Base-by-base conservation (phyloP, 495 filamentous ascomycete genomes). In the Rhypophila decipiens region DNA sequence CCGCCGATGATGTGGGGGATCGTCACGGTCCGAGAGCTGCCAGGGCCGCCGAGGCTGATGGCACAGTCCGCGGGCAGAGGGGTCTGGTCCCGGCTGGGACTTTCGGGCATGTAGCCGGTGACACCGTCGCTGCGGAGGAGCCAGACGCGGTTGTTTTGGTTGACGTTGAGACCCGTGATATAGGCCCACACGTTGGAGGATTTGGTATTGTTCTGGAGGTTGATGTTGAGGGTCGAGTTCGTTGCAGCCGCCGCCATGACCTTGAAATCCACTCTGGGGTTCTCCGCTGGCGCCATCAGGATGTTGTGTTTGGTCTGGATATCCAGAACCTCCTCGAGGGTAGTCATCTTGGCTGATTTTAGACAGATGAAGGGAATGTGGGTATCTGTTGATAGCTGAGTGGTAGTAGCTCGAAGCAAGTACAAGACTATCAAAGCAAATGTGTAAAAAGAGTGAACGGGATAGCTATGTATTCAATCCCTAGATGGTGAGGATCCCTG, bases 1-100 rank as follows among this genome's bases (percentile, higher is more conserved):
- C 74, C 83, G n/a, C 84, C 83, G 7, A 76, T 79, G 1, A 86
- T 62, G 40, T 80, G 83, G 2, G 85, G 85, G 46, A 88, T 80
- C 1, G 75, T 84, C 24, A 84, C 69, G 1, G 70, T 74, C 5
- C 67, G 76, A 2, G 77, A 80, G 39, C 67, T 69, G 3, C 85
- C 85, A 3, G 76, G 69, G 10, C 64, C 64, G 8, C 83, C 83
- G 3, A 90, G 69, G 0, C 69, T 59, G 44, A 90, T 87, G 38
- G 80, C 79, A 53, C 75, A 78, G 58, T 86, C 67, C 15, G 60
- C 65, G 0, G 64, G 53, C 5, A 88, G 67, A 1, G 74, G 51
- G 12, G 56, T 44, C 35, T 56, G 57, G 3, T 43, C 49, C 15
- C 29, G 34, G 4, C 56, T 29, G 1, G 67, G 63, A 1, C 63